phyloP scores from a whole-genome alignment of 148 eudicot species.

The Nepenthes gracilis region DNA sequence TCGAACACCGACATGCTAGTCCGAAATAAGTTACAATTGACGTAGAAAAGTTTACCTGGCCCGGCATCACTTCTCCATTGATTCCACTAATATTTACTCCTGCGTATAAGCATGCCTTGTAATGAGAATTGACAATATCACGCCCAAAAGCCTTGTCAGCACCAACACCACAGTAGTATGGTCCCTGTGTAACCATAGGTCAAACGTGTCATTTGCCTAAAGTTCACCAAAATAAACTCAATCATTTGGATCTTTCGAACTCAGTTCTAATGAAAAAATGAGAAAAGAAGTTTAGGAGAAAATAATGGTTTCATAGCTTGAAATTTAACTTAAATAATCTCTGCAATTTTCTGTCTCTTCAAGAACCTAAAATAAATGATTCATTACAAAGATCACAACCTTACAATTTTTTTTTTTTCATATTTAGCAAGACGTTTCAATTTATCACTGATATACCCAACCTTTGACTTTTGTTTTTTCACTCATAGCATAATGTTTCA shows the following conservation, averaged over 20 bases:
- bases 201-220: neutral
- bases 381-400: no score
- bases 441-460: no score
- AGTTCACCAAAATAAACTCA: no score
- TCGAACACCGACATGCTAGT: no score
- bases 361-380: no score
- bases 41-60: conserved; percentile 29
- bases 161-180: conserved; percentile 53
- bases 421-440: no score
- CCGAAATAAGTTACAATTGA: neutral
- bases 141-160: conserved; percentile 47
- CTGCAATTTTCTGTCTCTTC: neutral
- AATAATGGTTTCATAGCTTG: no score
- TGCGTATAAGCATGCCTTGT: conserved; percentile 48
- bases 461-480: no score
- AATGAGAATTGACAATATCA: conserved; percentile 45
- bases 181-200: conserved; percentile 17
- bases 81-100: conserved; percentile 47
- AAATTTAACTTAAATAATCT: neutral
- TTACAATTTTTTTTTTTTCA: no score
- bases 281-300: neutral
- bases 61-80: conserved; percentile 58
- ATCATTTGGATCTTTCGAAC: no score
- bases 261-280: neutral
- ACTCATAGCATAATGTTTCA: no score